Conservation (phyloP, 257 asterid species). For the Fraxinus americana region DNA sequence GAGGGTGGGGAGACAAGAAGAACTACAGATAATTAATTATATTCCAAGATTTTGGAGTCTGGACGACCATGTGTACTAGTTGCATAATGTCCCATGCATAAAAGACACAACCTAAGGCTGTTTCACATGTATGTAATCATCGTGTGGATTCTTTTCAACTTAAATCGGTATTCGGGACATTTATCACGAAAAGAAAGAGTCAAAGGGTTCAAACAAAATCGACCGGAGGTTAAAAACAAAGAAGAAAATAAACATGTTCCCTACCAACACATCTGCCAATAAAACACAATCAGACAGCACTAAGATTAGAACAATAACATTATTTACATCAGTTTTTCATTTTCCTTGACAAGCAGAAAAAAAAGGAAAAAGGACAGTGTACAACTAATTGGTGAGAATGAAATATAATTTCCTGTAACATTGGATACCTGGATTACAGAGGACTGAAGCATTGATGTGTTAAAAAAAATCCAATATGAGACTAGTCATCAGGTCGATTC, state of each 20-base stretch:
- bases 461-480: constrained; percentile 37
- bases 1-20: background rate
- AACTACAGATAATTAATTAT: too few relatives aligned
- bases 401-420: constrained; percentile 45
- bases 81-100: background rate
- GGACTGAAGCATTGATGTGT: constrained; percentile 28
- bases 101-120: background rate
- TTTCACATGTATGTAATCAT: background rate
- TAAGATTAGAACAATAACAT: constrained; percentile 22
- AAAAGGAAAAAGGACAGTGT: constrained; percentile 32
- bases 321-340: constrained; percentile 52
- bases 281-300: constrained; percentile 12
- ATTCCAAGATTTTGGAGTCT: background rate
- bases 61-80: background rate
- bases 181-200: background rate
- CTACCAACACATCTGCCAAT: background rate
- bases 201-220: too few relatives aligned
- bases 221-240: background rate
- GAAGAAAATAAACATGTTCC: background rate
- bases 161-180: background rate
- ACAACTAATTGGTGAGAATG: constrained; percentile 53
- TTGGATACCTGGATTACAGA: constrained; percentile 28
- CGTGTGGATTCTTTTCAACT: background rate
- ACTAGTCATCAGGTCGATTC: constrained; percentile 37
- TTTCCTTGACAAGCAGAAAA: constrained; percentile 30